Conservation (phyloP, 1,139 yeast genomes). For the Neolecta irregularis region DNA sequence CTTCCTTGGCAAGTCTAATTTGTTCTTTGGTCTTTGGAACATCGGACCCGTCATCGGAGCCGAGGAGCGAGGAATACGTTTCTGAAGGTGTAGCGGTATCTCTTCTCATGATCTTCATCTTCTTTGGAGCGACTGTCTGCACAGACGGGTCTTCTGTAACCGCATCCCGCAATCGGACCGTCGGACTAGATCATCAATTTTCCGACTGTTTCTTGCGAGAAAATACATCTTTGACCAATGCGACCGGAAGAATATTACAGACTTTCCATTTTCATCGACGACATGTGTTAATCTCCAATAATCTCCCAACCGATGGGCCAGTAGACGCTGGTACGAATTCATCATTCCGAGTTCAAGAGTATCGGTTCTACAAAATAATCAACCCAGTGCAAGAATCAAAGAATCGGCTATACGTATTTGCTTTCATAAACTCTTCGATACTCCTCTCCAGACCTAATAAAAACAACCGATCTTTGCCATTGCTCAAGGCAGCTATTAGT, state of each 20-base stretch:
- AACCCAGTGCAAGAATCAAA: too few species aligned
- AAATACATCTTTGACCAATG: conserved; percentile 5
- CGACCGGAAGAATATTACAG: conserved; percentile 5
- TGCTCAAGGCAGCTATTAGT: conserved; percentile 7
- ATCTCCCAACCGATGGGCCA: conserved; percentile 10
- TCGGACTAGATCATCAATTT: neutral
- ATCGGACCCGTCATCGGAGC: conserved; percentile 3
- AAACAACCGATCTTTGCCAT: conserved; percentile 4
- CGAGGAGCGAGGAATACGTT: conserved; percentile 2
- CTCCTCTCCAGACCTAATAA: conserved; percentile 7
- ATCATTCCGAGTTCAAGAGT: conserved; percentile 4
- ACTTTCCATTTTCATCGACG: conserved; percentile 1
- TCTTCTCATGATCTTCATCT: conserved; percentile 8
- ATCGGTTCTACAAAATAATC: too few species aligned
- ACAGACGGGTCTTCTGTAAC: too few species aligned
- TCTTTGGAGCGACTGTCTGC: too few species aligned
- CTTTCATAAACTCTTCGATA: conserved; percentile 2
- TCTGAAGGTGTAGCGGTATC: neutral
- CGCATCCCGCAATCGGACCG: neutral
- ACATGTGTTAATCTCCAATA: conserved; percentile 7
- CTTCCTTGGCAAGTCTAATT: conserved; percentile 7
- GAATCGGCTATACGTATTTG: too few species aligned
- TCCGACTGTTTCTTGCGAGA: neutral
- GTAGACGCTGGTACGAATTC: conserved; percentile 8
- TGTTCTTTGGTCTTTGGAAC: conserved; percentile 4